phyloP scores from a whole-genome alignment of 1,284 basidiomycete genomes.

The Hemileia vastatrix region DNA sequence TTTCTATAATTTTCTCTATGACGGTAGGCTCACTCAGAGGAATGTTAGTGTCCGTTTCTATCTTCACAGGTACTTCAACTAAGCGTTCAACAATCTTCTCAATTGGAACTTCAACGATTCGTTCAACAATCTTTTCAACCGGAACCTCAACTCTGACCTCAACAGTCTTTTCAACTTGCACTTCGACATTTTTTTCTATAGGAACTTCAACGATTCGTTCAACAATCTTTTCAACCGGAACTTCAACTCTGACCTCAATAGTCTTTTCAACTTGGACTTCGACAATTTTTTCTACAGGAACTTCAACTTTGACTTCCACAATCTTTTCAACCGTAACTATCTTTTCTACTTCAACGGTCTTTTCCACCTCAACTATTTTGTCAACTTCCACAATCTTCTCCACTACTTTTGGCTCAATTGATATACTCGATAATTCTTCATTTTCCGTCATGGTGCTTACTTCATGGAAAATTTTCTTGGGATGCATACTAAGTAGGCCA shows the following conservation, averaged over 20 bases:
- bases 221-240: conserved; percentile 29
- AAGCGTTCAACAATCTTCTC: conserved; percentile 41
- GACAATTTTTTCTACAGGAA: conserved; percentile 13
- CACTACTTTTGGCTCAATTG: conserved; percentile 23
- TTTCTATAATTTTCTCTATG: conserved; percentile 28
- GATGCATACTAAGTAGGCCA: too few relatives aligned
- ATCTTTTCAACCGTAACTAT: conserved; percentile 31
- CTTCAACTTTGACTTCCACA: conserved; percentile 4
- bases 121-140: conserved; percentile 57
- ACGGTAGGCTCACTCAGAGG: conserved; percentile 27
- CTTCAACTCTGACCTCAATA: conserved; percentile 28
- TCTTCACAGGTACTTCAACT: too few relatives aligned
- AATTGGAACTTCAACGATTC: conserved; percentile 39
- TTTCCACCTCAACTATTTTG: conserved; percentile 33
- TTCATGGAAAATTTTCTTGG: too few relatives aligned
- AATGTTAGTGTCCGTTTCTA: too few relatives aligned
- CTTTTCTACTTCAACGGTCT: conserved; percentile 30
- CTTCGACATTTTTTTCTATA: conserved; percentile 50
- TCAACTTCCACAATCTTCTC: conserved; percentile 29
- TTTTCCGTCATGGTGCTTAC: too few relatives aligned
- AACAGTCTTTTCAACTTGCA: conserved; percentile 43
- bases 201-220: conserved; percentile 43
- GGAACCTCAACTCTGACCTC: conserved; percentile 37
- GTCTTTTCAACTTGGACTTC: conserved; percentile 32
- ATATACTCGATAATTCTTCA: too few relatives aligned